Conservation (phyloP, 306 rosid genomes). For the Boehmeria nivea region DNA sequence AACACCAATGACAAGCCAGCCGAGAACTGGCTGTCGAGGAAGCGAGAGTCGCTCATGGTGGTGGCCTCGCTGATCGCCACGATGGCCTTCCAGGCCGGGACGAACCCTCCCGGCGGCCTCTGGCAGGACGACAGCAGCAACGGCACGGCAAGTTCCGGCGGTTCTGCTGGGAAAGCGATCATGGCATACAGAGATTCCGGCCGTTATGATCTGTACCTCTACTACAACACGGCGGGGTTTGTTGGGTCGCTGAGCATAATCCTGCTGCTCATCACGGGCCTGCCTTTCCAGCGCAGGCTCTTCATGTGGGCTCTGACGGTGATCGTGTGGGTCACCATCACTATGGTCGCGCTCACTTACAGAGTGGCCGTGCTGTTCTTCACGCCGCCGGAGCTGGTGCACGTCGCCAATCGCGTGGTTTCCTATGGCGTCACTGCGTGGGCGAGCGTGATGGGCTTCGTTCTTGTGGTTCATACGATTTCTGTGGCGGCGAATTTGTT, state of each 20-base stretch:
- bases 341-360: slow-evolving; percentile 4
- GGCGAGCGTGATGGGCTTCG: slow-evolving; percentile 1
- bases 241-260: slow-evolving; percentile 18
- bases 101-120: slow-evolving; percentile 25
- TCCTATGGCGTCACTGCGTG: neutral
- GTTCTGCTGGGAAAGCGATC: slow-evolving; percentile 9
- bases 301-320: slow-evolving; percentile 12
- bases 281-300: slow-evolving; percentile 10
- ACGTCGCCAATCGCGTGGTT: neutral
- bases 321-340: neutral
- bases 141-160: neutral
- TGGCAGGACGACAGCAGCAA: slow-evolving; percentile 8
- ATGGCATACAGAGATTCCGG: neutral
- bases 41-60: slow-evolving; percentile 17
- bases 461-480: neutral
- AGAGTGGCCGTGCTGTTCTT: neutral
- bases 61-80: slow-evolving; percentile 26
- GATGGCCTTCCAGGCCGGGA: slow-evolving; percentile 21
- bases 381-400: neutral
- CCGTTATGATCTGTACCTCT: neutral
- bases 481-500: neutral
- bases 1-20: neutral
- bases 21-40: neutral
- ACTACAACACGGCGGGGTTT: slow-evolving; percentile 1
- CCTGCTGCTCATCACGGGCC: slow-evolving; percentile 12